Evolutionary conservation across 176 grass and related monocot genomes (phyloP).

Genomic region (Urochloa ruziziensis): DNA sequence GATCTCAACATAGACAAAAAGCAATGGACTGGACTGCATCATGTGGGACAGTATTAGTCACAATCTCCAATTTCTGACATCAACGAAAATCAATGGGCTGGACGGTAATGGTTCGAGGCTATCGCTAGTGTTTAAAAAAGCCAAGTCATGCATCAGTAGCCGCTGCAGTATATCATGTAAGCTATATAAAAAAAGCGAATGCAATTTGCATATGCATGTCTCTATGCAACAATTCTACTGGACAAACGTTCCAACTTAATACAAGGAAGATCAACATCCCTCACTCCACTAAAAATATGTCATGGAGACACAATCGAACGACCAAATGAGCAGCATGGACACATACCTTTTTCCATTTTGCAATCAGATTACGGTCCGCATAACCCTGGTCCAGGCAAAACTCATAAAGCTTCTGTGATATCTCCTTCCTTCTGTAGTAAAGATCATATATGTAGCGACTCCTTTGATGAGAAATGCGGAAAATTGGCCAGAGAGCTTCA

Average conservation of each 20-base stretch:
- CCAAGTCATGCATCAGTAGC: neutral
- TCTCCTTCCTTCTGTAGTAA: constrained; percentile 83
- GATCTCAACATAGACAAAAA: neutral
- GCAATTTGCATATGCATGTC: neutral
- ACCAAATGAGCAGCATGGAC: neutral
- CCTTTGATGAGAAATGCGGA: constrained; percentile 82
- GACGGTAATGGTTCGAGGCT: neutral
- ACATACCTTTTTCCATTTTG: constrained; percentile 90
- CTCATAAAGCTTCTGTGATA: constrained; percentile 83
- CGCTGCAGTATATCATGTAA: neutral
- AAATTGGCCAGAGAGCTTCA: constrained; percentile 86
- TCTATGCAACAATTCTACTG: neutral
- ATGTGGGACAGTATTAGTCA: neutral
- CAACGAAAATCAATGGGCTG: neutral
- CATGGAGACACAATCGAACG: too few species aligned
- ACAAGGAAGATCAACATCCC: neutral
- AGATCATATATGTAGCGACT: constrained; percentile 89
- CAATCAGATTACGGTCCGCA: constrained; percentile 85
- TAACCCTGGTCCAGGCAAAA: constrained; percentile 88
- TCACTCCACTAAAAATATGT: too few species aligned
- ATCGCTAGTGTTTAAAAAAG: neutral
- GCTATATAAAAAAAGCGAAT: neutral
- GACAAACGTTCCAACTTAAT: neutral
- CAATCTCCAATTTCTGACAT: neutral
- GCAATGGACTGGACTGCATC: neutral